Evolutionary conservation across 1,284 basidiomycete genomes (phyloP).

Genomic region (Trametes pubescens): DNA sequence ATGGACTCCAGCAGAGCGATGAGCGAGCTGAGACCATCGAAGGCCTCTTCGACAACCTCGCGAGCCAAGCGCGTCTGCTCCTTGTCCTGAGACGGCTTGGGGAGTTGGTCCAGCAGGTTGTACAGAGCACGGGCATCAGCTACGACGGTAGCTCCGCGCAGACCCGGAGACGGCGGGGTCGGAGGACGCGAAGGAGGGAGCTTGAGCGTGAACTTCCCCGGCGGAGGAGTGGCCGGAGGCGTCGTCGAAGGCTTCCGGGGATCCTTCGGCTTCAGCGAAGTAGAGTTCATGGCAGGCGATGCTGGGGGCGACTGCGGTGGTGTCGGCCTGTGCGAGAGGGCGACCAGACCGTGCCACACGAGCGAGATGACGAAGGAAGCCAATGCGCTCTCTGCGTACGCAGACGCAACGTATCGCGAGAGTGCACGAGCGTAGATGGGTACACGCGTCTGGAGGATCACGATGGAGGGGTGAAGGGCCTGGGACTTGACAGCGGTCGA

Average conservation of each 20-base stretch:
- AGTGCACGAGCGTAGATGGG: constrained; percentile 69
- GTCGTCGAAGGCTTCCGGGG: constrained; percentile 58
- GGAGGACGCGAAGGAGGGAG: constrained; percentile 73
- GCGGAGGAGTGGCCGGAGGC: constrained; percentile 65
- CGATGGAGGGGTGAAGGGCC: constrained; percentile 65
- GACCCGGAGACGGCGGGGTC: constrained; percentile 55
- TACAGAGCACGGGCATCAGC: constrained; percentile 66
- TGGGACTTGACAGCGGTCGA: constrained; percentile 47
- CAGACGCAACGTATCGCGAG: constrained; percentile 60
- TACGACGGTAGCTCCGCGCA: constrained; percentile 50
- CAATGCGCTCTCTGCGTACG: constrained; percentile 62
- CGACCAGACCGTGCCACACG: constrained; percentile 75
- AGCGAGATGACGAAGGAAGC: constrained; percentile 76
- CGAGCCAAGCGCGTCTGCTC: constrained; percentile 60
- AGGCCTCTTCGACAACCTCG: constrained; percentile 82
- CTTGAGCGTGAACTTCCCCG: constrained; percentile 70
- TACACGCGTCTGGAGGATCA: constrained; percentile 61
- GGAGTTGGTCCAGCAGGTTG: constrained; percentile 65
- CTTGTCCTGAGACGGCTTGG: constrained; percentile 62
- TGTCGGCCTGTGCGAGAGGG: constrained; percentile 66
- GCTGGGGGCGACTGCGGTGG: constrained; percentile 51
- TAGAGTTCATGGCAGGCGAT: constrained; percentile 49
- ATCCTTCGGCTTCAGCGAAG: constrained; percentile 36
- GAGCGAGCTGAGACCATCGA: constrained; percentile 66
- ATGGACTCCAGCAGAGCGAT: constrained; percentile 63